Evolutionary conservation across 106 monocot species (phyloP).

Genomic region (Dioscorea alata): DNA sequence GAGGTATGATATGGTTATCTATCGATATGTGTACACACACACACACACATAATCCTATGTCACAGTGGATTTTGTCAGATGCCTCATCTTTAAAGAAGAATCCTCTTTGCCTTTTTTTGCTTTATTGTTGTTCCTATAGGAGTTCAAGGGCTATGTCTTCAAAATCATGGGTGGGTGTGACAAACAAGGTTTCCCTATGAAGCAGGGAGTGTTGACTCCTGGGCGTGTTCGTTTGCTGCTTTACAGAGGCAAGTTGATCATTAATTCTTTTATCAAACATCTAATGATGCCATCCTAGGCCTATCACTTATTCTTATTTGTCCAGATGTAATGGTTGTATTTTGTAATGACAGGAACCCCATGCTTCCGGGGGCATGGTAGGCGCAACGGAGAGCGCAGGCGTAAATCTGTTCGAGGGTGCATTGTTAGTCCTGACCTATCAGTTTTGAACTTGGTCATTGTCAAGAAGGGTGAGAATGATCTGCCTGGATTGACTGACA

Average conservation of each 20-base stretch:
- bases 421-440: conserved; percentile 64
- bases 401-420: conserved; percentile 77
- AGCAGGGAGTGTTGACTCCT: conserved; percentile 68
- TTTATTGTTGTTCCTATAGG: conserved; percentile 14
- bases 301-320: not conserved
- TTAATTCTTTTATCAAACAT: not conserved
- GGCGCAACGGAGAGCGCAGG: conserved; percentile 67
- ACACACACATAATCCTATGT: too few species aligned
- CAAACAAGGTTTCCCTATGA: conserved; percentile 78
- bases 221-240: conserved; percentile 65
- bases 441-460: conserved; percentile 44
- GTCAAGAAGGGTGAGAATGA: conserved; percentile 60
- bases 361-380: conserved; percentile 47
- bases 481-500: conserved; percentile 56
- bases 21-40: too few species aligned
- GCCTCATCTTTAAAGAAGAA: too few species aligned
- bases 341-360: conserved; percentile 39
- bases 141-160: conserved; percentile 72
- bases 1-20: conserved; percentile 20
- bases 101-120: not conserved
- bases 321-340: not conserved
- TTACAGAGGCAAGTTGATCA: conserved; percentile 32
- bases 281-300: too few species aligned
- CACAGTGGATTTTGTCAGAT: too few species aligned
- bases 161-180: conserved; percentile 75